Evolutionary conservation across 163 green algal genomes (phyloP), one percentile per base, ranked within the genome.

Genomic region (Botryococcus braunii): DNA sequence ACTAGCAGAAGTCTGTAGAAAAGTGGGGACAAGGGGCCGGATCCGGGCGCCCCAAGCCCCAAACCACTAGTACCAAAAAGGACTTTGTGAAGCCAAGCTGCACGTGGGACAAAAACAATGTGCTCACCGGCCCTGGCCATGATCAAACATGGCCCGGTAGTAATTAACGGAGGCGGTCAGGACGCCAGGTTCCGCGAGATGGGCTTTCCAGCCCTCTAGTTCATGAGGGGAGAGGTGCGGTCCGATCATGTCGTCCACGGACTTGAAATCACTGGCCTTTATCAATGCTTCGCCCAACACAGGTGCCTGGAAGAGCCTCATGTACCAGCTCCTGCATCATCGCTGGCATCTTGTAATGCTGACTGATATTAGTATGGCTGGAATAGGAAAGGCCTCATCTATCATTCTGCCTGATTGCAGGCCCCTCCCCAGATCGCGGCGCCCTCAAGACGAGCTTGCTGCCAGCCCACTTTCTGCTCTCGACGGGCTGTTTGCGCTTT

Each of bases 301-400:
- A 17, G 69, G 74, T 17, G 68, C 50, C 68, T 85, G 77, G 65
- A 91, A 92, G 27, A 75, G 46, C 40, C 87, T 49, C 3, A 91
- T 78, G 75, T 92, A 92, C 56, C 63, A 77, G 27, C 39, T 65
- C n/a, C 58, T n/a, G 34, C 58, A 32, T 13, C 1, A 21, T 17
- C 34, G 31, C n/a, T 35, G 31, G 3, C 5, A 67, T 6, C 60
- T 35, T n/a, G n/a, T n/a, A 37, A 56, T 13, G 13, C 13, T 48
- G 27, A 48, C 27, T 35, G 6, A 40, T 8, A 21, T 9, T 61
- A 32, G 8, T 7, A 29, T 11, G 6, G 13, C 50, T 38, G 41
- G 6, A 41, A n/a, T 35, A 40, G 27, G 21, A n/a, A 6, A 46
- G 11, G 27, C 27, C 34, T 29, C 31, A 46, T 65, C 6, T 29